Conservation (phyloP, 371 early-diverging fungal species). For the Nosema muscidifuracis region DNA sequence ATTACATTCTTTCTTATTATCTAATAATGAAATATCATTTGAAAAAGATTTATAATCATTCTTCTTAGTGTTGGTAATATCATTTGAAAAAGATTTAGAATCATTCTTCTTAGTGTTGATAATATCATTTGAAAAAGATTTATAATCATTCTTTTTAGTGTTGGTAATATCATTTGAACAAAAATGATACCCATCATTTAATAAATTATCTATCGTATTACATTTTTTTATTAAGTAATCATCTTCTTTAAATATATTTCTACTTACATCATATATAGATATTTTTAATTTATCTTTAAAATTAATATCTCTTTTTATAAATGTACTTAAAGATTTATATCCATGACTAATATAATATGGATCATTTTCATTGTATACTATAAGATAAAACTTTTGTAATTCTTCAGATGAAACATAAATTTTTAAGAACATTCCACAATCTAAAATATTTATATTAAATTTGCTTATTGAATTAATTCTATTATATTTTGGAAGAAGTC, state of each 20-base stretch:
- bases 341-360: background rate
- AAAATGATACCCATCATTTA: background rate
- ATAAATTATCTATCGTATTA: background rate
- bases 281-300: background rate
- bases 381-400: background rate
- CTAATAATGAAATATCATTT: background rate
- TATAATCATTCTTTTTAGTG: background rate
- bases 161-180: no score
- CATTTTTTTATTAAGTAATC: background rate
- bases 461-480: background rate
- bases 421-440: background rate
- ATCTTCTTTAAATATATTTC: background rate
- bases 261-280: background rate
- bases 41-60: no score
- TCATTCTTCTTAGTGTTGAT: no score
- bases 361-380: background rate
- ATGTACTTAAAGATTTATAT: background rate
- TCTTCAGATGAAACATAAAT: background rate
- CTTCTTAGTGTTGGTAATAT: no score
- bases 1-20: background rate
- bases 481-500: conserved; percentile 5
- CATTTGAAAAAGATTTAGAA: background rate
- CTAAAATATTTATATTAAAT: conserved; percentile 13
- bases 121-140: no score
- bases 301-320: background rate